phyloP scores from a whole-genome alignment of 192 early-diverging fungal species.

The Dimargaris cristalligena region DNA sequence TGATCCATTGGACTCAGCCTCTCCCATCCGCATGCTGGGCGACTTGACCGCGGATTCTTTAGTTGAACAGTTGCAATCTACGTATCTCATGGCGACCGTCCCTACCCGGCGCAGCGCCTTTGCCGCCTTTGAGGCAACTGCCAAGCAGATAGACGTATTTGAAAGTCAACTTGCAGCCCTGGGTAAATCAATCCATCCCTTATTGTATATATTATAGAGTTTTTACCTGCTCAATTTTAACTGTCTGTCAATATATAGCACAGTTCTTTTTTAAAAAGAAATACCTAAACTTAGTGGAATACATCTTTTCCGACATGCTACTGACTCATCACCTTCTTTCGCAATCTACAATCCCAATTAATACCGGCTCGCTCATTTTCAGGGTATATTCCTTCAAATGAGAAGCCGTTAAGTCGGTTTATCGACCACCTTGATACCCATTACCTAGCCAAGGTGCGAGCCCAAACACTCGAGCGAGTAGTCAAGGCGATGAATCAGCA shows the following conservation, averaged over 20 bases:
- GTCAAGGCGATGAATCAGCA: neutral
- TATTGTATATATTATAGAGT: too few relatives aligned
- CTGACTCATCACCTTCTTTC: neutral
- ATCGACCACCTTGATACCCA: neutral
- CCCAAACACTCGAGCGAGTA: neutral
- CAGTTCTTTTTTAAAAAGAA: neutral
- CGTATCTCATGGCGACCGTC: neutral
- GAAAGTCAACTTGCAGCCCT: neutral
- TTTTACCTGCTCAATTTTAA: too few relatives aligned
- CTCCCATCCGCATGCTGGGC: neutral
- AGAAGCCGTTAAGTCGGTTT: too few relatives aligned
- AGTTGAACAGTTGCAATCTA: neutral
- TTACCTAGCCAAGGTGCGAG: neutral
- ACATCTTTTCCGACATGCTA: neutral
- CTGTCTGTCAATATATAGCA: too few relatives aligned
- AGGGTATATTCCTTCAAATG: neutral
- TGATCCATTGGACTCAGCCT: neutral
- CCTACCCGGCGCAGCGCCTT: neutral
- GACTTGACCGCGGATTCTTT: neutral
- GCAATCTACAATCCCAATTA: neutral
- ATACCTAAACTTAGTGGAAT: neutral
- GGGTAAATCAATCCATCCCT: neutral
- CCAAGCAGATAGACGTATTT: neutral
- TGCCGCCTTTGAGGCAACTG: neutral
- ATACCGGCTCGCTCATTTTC: neutral